phyloP scores from a whole-genome alignment of 768 basidiomycete species.

The Mycena kentingensis region DNA sequence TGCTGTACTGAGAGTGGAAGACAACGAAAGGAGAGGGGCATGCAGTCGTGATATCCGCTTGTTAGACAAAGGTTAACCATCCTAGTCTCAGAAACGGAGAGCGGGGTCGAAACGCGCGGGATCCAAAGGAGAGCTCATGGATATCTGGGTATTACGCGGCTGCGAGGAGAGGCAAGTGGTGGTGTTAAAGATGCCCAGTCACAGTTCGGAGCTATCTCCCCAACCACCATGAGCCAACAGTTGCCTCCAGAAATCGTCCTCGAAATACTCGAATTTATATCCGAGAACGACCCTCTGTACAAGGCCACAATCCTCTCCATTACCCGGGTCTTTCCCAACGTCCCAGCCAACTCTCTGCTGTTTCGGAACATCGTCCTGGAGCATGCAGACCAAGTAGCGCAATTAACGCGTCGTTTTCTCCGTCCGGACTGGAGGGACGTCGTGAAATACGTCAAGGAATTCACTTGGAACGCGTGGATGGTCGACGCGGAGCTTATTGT shows the following conservation, averaged over 20 bases:
- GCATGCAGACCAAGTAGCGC: slow-evolving; percentile 51
- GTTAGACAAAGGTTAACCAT: no score
- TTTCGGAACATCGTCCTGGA: slow-evolving; percentile 60
- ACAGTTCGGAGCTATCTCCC: no score
- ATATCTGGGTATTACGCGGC: no score
- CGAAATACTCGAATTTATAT: slow-evolving; percentile 30
- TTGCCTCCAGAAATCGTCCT: slow-evolving; percentile 4
- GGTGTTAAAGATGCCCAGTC: no score
- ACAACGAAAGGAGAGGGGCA: no score
- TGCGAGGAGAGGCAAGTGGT: no score
- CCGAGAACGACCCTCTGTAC: slow-evolving; percentile 17
- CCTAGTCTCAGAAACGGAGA: no score
- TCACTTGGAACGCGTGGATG: slow-evolving; percentile 63
- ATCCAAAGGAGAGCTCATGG: no score
- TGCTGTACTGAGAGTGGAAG: no score
- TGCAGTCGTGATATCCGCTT: no score
- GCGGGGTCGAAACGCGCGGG: no score
- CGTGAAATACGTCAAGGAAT: slow-evolving; percentile 45
- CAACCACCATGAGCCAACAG: no score
- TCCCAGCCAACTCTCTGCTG: slow-evolving; percentile 57
- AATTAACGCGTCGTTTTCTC: slow-evolving; percentile 59
- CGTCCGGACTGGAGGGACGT: slow-evolving; percentile 27
- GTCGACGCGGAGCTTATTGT: slow-evolving; percentile 76
- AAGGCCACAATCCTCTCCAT: slow-evolving; percentile 52
- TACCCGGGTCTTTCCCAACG: slow-evolving; percentile 58